Evolutionary conservation across 306 rosid species (phyloP).

Genomic region (Pterocarpus santalinus): DNA sequence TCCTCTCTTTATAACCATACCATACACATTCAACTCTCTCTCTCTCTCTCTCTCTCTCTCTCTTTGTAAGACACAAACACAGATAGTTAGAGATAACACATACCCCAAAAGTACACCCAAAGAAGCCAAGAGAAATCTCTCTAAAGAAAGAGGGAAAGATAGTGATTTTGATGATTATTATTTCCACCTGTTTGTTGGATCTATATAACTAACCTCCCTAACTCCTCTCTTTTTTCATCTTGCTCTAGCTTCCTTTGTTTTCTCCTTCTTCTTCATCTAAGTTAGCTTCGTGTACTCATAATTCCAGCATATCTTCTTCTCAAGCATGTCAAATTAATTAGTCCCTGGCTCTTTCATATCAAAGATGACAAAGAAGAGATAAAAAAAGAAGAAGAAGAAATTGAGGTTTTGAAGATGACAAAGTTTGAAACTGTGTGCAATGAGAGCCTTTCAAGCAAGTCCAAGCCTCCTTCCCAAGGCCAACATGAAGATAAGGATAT

Average conservation of each 20-base stretch:
- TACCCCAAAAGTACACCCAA: constrained; percentile 53
- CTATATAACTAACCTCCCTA: constrained; percentile 44
- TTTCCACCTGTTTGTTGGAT: constrained; percentile 38
- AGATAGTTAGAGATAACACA: constrained; percentile 22
- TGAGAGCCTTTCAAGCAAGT: constrained; percentile 30
- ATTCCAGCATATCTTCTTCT: not conserved
- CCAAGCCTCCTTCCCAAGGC: constrained; percentile 13
- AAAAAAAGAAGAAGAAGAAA: not conserved
- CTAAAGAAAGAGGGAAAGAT: constrained; percentile 28
- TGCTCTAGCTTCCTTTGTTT: constrained; percentile 16
- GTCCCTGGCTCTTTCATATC: constrained; percentile 24
- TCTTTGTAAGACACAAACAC: constrained; percentile 43
- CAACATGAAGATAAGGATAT: not conserved
- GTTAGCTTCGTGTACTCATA: constrained; percentile 40
- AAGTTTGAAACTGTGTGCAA: constrained; percentile 18
- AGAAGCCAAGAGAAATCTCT: constrained; percentile 41
- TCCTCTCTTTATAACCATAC: not conserved
- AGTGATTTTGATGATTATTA: constrained; percentile 34
- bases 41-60: constrained; percentile 20
- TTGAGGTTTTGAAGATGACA: constrained; percentile 21
- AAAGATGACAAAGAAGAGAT: constrained; percentile 33
- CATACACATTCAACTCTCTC: not conserved
- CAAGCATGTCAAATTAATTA: constrained; percentile 44
- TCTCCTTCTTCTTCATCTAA: not conserved
- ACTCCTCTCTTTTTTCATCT: constrained; percentile 28